Base-by-base conservation (phyloP, 2,329 filamentous ascomycete species). In the Monilinia laxa region DNA sequence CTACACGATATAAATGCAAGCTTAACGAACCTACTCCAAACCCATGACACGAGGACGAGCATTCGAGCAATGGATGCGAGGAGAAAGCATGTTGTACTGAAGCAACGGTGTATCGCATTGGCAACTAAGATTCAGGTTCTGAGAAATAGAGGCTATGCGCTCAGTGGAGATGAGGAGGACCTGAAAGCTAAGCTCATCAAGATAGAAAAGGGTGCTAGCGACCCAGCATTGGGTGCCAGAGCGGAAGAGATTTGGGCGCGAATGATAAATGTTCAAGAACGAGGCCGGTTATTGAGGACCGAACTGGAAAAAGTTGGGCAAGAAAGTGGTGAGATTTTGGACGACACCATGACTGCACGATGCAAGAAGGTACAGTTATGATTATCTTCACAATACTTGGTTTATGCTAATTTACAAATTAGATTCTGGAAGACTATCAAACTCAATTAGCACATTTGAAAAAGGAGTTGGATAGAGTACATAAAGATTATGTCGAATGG, bases 171-270 rank as follows among this genome's bases (percentile, higher is more conserved):
- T 69, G 91, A 96, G 77, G 92, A 96, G 73, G 88, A 90, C 71
- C 77, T 96, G 56, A 88, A 89, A 77, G 86, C 87, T 72, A 90
- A 91, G 76, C 81, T 96, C 67, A 81, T 87, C 73, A 82, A 80
- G 31, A 80, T 95, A 67, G 90, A 93, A 76, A 85, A 86, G 74
- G 82, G 83, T 62, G 85, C 92, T 38, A 87, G 88, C 70, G 91
- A 95, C 74, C 91, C 92, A 10, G 87, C 88, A 10, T 83, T 94
- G 65, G 85, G 85, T 49, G 91, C 90, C 3, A 82, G 90, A 71
- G 89, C 92, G 75, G 92, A 95, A 78, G 91, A 95, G 80, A 87
- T 95, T 55, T 95, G 91, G 91, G 92, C 91, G 70, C 82, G 91
- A 56, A 85, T 95, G 79, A 89, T 93, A 59, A 85, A 89, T 49